Percentiles rank a stretch among this genome's conserved stretches.
These are phyloP conservation scores for Novymonas esmeraldas DNA, from an alignment of 208 protist genomes.

Conservation along the genomic window DNA sequence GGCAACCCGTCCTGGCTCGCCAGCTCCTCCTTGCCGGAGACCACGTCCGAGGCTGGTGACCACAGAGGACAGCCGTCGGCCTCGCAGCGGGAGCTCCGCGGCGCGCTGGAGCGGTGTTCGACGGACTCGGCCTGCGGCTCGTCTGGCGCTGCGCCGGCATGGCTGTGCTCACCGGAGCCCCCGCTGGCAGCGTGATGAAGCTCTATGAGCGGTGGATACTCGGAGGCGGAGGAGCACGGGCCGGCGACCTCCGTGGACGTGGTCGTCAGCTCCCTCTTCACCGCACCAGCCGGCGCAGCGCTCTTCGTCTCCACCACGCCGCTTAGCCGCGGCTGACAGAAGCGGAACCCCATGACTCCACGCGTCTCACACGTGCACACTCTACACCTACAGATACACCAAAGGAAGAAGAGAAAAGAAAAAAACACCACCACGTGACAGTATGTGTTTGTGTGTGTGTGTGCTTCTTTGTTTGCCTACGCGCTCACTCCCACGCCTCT, in stretches of 20 bases:
- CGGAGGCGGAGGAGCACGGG: too few species aligned
- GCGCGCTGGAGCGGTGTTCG: not conserved
- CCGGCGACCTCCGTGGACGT: too few species aligned
- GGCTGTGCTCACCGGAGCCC: too few species aligned
- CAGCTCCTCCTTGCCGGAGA: not conserved
- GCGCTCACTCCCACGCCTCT: too few species aligned
- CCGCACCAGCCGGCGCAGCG: too few species aligned
- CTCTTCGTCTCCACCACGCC: not conserved
- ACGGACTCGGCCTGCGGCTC: too few species aligned
- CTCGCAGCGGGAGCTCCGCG: not conserved
- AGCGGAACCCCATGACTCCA: not conserved
- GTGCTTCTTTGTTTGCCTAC: not conserved
- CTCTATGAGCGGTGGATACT: too few species aligned
- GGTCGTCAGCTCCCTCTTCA: not conserved
- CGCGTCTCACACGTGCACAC: too few species aligned
- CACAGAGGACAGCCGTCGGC: not conserved
- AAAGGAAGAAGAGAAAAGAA: not conserved
- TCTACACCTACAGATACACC: too few species aligned
- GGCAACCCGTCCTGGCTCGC: not conserved
- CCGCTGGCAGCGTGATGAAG: too few species aligned
- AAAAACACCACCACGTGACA: not conserved
- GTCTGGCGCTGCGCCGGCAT: too few species aligned
- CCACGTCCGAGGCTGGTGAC: not conserved
- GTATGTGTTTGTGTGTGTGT: too few species aligned
- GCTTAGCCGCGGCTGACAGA: not conserved